These are phyloP conservation scores for Hanseniaspora mollemarum DNA, from an alignment of 805 yeast genomes.

Conservation along the genomic window DNA sequence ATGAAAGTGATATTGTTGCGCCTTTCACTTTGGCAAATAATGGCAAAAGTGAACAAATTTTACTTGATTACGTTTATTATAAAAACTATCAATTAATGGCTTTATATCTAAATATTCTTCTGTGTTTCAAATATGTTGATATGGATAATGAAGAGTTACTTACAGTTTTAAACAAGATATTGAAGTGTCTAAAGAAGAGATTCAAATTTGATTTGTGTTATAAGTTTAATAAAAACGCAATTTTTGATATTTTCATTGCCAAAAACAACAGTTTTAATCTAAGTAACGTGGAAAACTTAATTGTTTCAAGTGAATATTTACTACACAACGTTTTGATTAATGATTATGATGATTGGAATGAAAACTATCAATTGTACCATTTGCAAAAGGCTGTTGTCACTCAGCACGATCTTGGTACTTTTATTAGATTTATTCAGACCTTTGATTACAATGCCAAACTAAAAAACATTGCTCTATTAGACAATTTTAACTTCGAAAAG, in stretches of 20 bases:
- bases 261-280: conserved; percentile 2
- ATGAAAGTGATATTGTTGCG: background rate
- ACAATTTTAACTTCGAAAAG: background rate
- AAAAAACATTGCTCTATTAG: conserved; percentile 3
- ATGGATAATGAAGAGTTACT: background rate
- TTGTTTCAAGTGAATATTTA: conserved; percentile 10
- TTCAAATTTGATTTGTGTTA: conserved; percentile 14
- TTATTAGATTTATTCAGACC: background rate
- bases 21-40: background rate
- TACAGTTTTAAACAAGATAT: background rate
- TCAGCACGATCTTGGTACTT: background rate
- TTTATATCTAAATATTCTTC: conserved; percentile 2
- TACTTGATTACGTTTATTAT: conserved; percentile 11
- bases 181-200: background rate
- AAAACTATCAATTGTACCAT: conserved; percentile 2
- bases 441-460: conserved; percentile 5
- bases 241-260: conserved; percentile 1
- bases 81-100: conserved; percentile 8
- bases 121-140: conserved; percentile 4
- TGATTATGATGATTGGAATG: conserved; percentile 3
- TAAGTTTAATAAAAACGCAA: background rate
- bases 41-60: background rate
- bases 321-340: conserved; percentile 4
- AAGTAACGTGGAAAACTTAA: background rate
- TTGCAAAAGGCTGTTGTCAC: background rate